These are phyloP conservation scores for Parachaetomium inaequale DNA, from an alignment of 495 filamentous ascomycete genomes.

Conservation along the genomic window DNA sequence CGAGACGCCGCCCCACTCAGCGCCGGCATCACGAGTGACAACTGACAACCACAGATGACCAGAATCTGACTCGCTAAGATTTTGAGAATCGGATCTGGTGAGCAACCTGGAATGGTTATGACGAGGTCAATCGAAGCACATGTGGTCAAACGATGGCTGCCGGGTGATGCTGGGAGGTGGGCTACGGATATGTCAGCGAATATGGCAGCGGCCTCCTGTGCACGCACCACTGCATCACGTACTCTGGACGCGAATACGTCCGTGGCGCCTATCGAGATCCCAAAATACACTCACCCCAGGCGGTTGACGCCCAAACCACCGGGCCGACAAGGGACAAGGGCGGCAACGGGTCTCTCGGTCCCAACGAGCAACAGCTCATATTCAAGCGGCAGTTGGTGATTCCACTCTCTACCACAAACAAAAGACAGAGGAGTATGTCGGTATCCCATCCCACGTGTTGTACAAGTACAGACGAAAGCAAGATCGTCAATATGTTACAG, in stretches of 20 bases:
- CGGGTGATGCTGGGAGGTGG: no score
- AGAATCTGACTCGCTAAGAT: no score
- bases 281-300: background rate
- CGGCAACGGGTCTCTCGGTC: background rate
- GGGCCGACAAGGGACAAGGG: background rate
- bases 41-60: no score
- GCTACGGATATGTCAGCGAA: no score
- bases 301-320: background rate
- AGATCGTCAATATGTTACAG: slow-evolving; percentile 1
- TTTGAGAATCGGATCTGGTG: no score
- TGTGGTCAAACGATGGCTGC: no score
- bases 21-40: no score
- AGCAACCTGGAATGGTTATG: no score
- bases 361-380: background rate
- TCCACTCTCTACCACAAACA: background rate
- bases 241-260: background rate
- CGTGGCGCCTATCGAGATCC: slow-evolving; percentile 1
- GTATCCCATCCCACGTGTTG: background rate
- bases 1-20: no score
- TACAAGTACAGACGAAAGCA: background rate
- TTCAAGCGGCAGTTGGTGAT: background rate
- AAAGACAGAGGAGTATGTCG: background rate
- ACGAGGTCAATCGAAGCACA: no score
- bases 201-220: background rate
- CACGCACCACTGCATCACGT: no score